Conservation (phyloP, 345 rosid genomes). For the Eucalyptus lansdowneana region DNA sequence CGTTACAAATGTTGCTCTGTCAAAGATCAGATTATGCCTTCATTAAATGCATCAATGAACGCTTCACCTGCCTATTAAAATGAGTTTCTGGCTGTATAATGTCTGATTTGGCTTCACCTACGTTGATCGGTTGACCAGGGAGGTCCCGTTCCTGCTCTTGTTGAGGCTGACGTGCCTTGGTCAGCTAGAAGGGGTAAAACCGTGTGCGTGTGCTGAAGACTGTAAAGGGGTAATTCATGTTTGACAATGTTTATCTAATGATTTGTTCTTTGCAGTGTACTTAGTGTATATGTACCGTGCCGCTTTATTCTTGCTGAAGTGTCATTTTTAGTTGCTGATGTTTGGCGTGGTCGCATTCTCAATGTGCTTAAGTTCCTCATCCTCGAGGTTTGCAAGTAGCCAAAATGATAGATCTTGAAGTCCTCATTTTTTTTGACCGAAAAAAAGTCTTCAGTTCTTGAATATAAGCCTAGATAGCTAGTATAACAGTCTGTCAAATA, state of each 20-base stretch:
- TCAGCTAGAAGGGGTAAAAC: constrained; percentile 59
- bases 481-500: not conserved
- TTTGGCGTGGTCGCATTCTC: not conserved
- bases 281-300: not conserved
- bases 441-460: not conserved
- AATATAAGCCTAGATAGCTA: not conserved
- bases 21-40: not conserved
- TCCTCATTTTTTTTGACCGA: not conserved
- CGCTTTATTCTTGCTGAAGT: not conserved
- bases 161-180: constrained; percentile 89
- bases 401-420: not conserved
- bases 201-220: constrained; percentile 65
- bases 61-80: not conserved
- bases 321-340: not conserved
- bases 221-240: constrained; percentile 51
- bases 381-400: not conserved
- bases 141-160: constrained; percentile 48
- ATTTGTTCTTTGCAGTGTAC: not conserved
- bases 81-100: not conserved
- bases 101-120: not conserved
- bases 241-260: not conserved
- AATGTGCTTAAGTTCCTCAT: not conserved
- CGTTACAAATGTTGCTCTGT: not conserved
- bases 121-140: constrained; percentile 16
- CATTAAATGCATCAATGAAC: not conserved